Evolutionary conservation across 305 asterid genomes (phyloP), one percentile per base, ranked within the genome.

Genomic region (Vinca major): DNA sequence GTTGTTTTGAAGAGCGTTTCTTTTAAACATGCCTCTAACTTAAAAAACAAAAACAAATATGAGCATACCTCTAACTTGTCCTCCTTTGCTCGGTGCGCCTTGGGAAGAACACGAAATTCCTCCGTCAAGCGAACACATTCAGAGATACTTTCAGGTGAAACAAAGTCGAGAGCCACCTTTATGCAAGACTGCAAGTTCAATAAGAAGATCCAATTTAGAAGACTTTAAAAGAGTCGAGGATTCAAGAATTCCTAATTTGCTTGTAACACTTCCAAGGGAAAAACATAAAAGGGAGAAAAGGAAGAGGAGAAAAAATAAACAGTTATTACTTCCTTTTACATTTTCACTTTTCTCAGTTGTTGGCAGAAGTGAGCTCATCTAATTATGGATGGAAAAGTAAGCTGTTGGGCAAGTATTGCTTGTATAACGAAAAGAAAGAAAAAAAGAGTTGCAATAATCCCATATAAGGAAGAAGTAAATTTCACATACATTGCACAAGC

Each of bases 111-210:
- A 47, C 79, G 77, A 52, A 73, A 72, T 51, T 76, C 80, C 68
- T 71, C 79, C 0, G 80, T 65, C 69, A 81, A 67, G 50, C 78
- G 74, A 16, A 79, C 51, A 50, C 83, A 76, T 74, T 74, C 83
- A 26, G 68, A 62, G 33, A 79, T 48, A 60, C 63, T 79, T 71
- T 81, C 83, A 49, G 86, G 83, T 7, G 83, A 81, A 51, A 81
- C 78, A 68, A 81, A 81, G 74, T 79, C 80, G 40, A 71, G 75
- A 45, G 81, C 78, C 2, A 81, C 81, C 47, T 76, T 81, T 14
- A 67, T 71, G 73, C 83, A 81, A 16, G 81, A 81, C 86, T 79
- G 78, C 55, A 54, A 62, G 53, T 66, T 16, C n/a, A 57, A 66
- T 52, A 53, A 62, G 56, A 14, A 71, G 51, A 52, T 62, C 17